phyloP scores from a whole-genome alignment of 108 stramenopile species.

The Cylindrotheca closterium region DNA sequence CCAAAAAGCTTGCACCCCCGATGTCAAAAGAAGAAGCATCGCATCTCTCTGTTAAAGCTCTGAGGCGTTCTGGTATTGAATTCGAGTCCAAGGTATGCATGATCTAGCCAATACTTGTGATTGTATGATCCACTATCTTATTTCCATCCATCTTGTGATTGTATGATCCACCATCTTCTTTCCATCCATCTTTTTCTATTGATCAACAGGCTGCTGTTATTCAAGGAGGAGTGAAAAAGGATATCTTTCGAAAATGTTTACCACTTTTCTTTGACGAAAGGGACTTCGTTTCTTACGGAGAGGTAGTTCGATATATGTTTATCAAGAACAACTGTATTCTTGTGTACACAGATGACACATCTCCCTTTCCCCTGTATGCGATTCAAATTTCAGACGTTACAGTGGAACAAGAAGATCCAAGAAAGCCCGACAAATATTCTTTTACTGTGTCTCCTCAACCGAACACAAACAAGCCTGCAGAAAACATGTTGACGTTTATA shows the following conservation, averaged over 20 bases:
- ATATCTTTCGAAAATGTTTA: conserved; percentile 29
- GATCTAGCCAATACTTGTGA: background rate
- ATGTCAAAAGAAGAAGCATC: conserved; percentile 9
- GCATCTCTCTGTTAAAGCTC: conserved; percentile 27
- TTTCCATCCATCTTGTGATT: too few relatives aligned
- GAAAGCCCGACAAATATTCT: conserved; percentile 46
- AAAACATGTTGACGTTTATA: conserved; percentile 42
- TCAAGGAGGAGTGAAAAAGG: conserved; percentile 46
- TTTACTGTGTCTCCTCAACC: conserved; percentile 54
- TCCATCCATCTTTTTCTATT: background rate
- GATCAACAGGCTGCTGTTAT: conserved; percentile 35
- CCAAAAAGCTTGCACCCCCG: conserved; percentile 27
- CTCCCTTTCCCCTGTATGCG: conserved; percentile 60
- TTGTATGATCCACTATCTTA: background rate
- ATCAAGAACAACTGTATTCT: conserved; percentile 44
- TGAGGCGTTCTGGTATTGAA: conserved; percentile 34
- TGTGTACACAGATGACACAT: conserved; percentile 48
- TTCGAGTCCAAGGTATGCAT: conserved; percentile 44
- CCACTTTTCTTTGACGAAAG: conserved; percentile 53
- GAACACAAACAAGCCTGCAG: conserved; percentile 31
- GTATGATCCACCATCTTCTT: too few relatives aligned
- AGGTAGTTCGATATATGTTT: conserved; percentile 57
- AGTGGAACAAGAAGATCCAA: conserved; percentile 55
- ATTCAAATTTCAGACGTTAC: conserved; percentile 38
- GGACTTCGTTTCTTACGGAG: conserved; percentile 62